Evolutionary conservation across 78 protist genomes (phyloP).

Genomic region (Mastigamoeba balamuthi): DNA sequence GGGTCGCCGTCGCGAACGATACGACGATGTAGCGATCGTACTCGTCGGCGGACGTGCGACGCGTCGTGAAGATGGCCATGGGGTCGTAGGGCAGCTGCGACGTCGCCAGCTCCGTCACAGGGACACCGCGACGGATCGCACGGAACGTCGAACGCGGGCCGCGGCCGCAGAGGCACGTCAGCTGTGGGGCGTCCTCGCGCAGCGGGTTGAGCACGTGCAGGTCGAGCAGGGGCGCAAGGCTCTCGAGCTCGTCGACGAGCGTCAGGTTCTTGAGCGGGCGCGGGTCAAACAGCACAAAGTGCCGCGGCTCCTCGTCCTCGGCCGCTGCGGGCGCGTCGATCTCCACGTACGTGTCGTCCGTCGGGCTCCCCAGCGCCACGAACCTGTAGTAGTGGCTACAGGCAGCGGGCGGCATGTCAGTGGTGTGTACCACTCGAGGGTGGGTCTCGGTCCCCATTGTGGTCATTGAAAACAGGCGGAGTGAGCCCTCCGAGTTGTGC

Average conservation of each 20-base stretch:
- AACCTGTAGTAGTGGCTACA: too few relatives aligned
- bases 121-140: constrained; percentile 80
- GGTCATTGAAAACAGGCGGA: too few relatives aligned
- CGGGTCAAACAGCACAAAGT: not conserved
- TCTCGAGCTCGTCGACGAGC: constrained; percentile 55
- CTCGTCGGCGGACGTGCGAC: constrained; percentile 14
- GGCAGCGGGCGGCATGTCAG: too few relatives aligned
- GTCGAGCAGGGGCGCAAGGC: constrained; percentile 75
- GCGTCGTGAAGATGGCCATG: constrained; percentile 15
- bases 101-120: constrained; percentile 61
- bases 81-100: constrained; percentile 75
- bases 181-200: constrained; percentile 55
- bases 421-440: too few relatives aligned
- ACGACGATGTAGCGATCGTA: constrained; percentile 73
- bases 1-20: constrained; percentile 71
- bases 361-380: too few relatives aligned
- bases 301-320: too few relatives aligned
- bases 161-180: constrained; percentile 62
- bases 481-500: too few relatives aligned
- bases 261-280: constrained; percentile 34
- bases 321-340: too few relatives aligned
- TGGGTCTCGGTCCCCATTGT: too few relatives aligned
- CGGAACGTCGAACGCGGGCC: constrained; percentile 67
- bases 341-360: too few relatives aligned
- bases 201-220: constrained; percentile 39